Evolutionary conservation across 2,329 filamentous ascomycete species (phyloP).

Genomic region (Calonectria fujianensis): DNA sequence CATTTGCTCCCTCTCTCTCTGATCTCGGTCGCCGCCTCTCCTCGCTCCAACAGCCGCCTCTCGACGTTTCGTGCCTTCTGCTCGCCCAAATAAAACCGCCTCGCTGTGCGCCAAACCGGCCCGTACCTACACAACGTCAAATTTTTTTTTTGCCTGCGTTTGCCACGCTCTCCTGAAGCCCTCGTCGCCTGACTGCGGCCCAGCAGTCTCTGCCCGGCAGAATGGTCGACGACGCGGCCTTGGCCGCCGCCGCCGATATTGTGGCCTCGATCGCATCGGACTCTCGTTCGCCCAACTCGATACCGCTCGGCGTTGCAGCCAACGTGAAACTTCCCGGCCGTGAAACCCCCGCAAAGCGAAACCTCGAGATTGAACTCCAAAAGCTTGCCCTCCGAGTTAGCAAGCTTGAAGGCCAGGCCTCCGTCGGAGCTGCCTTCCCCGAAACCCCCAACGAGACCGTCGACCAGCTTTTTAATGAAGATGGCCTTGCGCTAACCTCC

Average conservation of each 20-base stretch:
- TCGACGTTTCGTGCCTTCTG: slow-evolving; percentile 18
- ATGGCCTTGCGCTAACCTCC: slow-evolving; percentile 68
- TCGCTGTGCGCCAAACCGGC: slow-evolving; percentile 18
- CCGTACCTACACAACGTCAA: slow-evolving; percentile 11
- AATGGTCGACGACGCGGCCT: slow-evolving; percentile 74
- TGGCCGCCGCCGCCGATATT: slow-evolving; percentile 73
- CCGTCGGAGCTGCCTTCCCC: slow-evolving; percentile 78
- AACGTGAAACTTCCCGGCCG: slow-evolving; percentile 85
- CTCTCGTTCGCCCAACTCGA: slow-evolving; percentile 61
- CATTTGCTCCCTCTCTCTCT: slow-evolving; percentile 23
- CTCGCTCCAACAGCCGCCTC: slow-evolving; percentile 26
- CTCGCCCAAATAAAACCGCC: slow-evolving; percentile 10
- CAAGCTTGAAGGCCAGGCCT: slow-evolving; percentile 86
- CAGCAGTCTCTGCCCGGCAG: slow-evolving; percentile 54
- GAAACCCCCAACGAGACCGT: slow-evolving; percentile 87
- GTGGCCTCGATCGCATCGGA: slow-evolving; percentile 71
- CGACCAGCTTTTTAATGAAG: slow-evolving; percentile 78
- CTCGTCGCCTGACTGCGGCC: slow-evolving; percentile 54
- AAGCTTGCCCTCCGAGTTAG: slow-evolving; percentile 86
- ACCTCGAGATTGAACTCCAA: slow-evolving; percentile 88
- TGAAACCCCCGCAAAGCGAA: slow-evolving; percentile 83
- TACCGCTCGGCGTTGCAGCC: slow-evolving; percentile 64
- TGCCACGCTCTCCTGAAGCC: slow-evolving; percentile 37
- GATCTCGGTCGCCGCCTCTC: slow-evolving; percentile 32
- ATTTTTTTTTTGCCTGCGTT: slow-evolving; percentile 9